Percentiles rank a stretch among this genome's conserved stretches.
phyloP scores from a whole-genome alignment of 192 early-diverging fungal species.

The Gryganskiella cystojenkinii region DNA sequence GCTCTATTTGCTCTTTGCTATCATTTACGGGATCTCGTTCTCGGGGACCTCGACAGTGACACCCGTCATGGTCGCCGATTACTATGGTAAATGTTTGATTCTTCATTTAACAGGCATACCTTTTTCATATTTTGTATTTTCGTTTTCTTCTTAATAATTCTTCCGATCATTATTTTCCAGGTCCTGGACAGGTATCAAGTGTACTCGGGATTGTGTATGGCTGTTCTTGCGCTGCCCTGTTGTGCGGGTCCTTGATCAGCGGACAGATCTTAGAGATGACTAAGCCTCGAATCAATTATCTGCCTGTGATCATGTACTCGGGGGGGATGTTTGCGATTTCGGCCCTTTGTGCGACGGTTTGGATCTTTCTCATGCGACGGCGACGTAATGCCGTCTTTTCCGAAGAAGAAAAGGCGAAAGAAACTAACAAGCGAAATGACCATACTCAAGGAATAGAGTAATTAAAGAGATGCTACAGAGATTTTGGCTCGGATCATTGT shows the following conservation, averaged over 20 bases:
- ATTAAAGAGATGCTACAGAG: too few species aligned
- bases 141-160: background rate
- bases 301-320: conserved; percentile 26
- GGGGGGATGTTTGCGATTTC: conserved; percentile 22
- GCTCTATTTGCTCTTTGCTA: conserved; percentile 45
- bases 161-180: conserved; percentile 7
- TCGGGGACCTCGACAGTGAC: conserved; percentile 59
- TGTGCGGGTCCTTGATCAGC: conserved; percentile 49
- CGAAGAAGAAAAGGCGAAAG: background rate
- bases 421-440: background rate
- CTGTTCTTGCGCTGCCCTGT: conserved; percentile 40
- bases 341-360: conserved; percentile 14
- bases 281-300: conserved; percentile 1
- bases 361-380: conserved; percentile 13
- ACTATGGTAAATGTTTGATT: conserved; percentile 59
- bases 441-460: too few species aligned
- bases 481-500: too few species aligned
- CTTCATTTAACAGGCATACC: background rate
- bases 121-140: background rate
- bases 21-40: conserved; percentile 53
- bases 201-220: conserved; percentile 52
- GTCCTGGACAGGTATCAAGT: conserved; percentile 32
- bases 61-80: conserved; percentile 39
- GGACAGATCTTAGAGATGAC: conserved; percentile 38
- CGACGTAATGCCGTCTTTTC: background rate